A percentile compares a stretch with the other conserved stretches of the same genome.
These are phyloP conservation scores for Puya raimondii DNA, from an alignment of 176 grass and related monocot species.

Conservation along the genomic window DNA sequence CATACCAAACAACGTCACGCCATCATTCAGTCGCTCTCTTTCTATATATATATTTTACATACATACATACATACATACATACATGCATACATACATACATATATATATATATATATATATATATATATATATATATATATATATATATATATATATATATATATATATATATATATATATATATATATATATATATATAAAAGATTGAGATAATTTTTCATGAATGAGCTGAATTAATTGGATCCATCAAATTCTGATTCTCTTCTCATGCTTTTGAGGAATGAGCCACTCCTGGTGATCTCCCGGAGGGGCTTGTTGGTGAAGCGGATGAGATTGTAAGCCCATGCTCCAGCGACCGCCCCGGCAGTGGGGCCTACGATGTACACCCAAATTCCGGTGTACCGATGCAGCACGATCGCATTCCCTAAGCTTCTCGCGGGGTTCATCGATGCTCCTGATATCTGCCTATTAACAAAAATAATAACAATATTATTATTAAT, in stretches of 20 bases:
- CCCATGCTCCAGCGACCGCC: conserved; percentile 66
- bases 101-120: too few relatives aligned
- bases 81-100: too few relatives aligned
- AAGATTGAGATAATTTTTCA: neutral
- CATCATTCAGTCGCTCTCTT: too few relatives aligned
- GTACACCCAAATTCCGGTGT: conserved; percentile 76
- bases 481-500: too few relatives aligned
- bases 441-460: conserved; percentile 92
- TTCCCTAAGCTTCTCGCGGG: conserved; percentile 62
- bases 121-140: too few relatives aligned
- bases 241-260: conserved; percentile 16
- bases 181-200: neutral
- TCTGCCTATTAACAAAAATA: conserved; percentile 26
- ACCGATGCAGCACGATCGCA: conserved; percentile 46
- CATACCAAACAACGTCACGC: neutral
- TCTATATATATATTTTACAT: too few relatives aligned
- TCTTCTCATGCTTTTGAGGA: conserved; percentile 65
- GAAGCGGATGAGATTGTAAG: conserved; percentile 98
- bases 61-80: too few relatives aligned
- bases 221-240: neutral
- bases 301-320: conserved; percentile 92
- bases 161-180: too few relatives aligned
- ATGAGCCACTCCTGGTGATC: conserved; percentile 77
- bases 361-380: conserved; percentile 52
- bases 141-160: too few relatives aligned